Percentiles rank a stretch among this genome's conserved stretches.
These are phyloP conservation scores for Pseudoscleropodium purum DNA, from an alignment of 225 moss, liverwort and hornwort genomes.

Conservation along the genomic window DNA sequence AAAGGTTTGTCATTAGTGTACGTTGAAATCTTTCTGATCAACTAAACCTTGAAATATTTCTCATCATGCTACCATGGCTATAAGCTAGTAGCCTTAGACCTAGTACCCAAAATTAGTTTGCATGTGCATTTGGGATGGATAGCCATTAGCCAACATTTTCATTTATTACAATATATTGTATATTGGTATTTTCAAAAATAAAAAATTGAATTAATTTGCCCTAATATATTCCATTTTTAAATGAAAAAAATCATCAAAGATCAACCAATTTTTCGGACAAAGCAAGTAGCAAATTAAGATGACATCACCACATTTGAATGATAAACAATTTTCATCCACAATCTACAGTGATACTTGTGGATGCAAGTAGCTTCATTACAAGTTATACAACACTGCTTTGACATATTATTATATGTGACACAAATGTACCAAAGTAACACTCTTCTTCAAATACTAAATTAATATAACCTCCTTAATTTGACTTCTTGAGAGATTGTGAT, in stretches of 20 bases:
- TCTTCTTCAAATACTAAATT: no score
- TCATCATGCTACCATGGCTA: fast-evolving
- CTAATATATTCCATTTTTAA: background rate
- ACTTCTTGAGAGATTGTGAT: fast-evolving
- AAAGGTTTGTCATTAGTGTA: background rate
- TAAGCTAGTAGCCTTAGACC: background rate
- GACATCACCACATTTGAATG: background rate
- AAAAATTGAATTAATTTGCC: background rate
- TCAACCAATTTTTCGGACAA: background rate
- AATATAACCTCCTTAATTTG: background rate
- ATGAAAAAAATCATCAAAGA: background rate
- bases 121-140: background rate
- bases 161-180: background rate
- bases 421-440: background rate
- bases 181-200: background rate
- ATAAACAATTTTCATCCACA: background rate
- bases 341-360: no score
- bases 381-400: background rate
- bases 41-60: background rate
- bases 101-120: background rate
- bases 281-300: background rate
- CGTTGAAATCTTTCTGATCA: background rate
- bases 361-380: background rate
- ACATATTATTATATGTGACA: background rate
- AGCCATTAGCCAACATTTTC: background rate